phyloP scores from a whole-genome alignment of 306 rosid genomes.

The Vigna radiata region DNA sequence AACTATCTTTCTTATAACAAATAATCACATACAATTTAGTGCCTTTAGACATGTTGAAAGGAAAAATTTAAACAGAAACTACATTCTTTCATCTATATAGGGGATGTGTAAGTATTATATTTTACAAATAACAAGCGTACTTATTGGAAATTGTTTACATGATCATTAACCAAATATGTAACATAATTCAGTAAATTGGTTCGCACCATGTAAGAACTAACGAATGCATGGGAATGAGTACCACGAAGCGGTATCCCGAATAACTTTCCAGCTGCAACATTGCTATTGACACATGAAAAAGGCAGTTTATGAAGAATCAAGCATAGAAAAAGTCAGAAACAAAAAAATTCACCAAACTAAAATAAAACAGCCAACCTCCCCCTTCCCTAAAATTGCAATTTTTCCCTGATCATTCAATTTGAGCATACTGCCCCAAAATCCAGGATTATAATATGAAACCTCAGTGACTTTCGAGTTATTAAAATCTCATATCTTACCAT shows the following conservation, averaged over 20 bases:
- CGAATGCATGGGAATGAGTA: constrained; percentile 99
- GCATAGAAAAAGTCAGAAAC: constrained; percentile 16
- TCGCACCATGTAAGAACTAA: constrained; percentile 96
- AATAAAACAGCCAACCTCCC: background rate
- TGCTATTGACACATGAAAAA: constrained; percentile 64
- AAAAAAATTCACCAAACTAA: background rate
- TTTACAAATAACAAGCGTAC: constrained; percentile 9
- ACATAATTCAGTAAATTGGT: constrained; percentile 41
- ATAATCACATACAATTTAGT: constrained; percentile 12
- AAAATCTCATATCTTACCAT: too few species aligned
- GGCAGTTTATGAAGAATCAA: constrained; percentile 39
- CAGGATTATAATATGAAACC: too few species aligned
- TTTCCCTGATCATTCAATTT: too few species aligned
- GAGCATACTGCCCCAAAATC: too few species aligned
- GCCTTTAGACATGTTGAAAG: constrained; percentile 3
- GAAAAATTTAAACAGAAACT: constrained; percentile 19
- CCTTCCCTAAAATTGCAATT: too few species aligned
- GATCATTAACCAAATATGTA: constrained; percentile 36
- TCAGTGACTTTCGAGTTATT: too few species aligned
- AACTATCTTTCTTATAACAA: background rate
- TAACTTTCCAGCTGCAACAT: constrained; percentile 96
- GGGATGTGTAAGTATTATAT: background rate
- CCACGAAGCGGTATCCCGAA: constrained; percentile 98
- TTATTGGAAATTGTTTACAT: constrained; percentile 16
- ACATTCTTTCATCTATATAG: constrained; percentile 6